Conservation (phyloP, 78 protist genomes). For the Monosiga brevicollis region DNA sequence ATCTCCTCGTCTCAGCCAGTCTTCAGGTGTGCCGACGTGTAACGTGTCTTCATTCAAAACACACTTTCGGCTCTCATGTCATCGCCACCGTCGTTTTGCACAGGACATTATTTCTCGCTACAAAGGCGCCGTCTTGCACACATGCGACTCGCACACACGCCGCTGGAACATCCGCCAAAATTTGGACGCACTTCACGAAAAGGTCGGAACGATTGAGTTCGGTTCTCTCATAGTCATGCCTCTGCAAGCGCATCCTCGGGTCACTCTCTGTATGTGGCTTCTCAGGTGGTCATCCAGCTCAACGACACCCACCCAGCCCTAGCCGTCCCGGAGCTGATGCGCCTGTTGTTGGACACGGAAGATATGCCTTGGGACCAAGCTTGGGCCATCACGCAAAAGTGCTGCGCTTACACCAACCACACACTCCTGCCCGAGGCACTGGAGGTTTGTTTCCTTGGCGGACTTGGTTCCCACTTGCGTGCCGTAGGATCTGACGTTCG, state of each 20-base stretch:
- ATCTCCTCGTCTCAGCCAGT: constrained; percentile 84
- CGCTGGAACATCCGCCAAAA: background rate
- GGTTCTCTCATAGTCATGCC: constrained; percentile 27
- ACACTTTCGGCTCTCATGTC: background rate
- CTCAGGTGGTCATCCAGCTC: constrained; percentile 84
- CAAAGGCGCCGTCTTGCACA: background rate
- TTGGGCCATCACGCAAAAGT: constrained; percentile 59
- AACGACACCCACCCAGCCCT: constrained; percentile 96
- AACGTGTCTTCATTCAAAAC: background rate
- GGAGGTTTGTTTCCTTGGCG: too few species aligned
- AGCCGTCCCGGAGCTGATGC: constrained; percentile 74
- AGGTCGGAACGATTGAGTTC: constrained; percentile 22
- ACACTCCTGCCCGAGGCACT: constrained; percentile 95
- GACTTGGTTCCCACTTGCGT: too few species aligned
- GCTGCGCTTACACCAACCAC: constrained; percentile 92
- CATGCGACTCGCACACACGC: background rate
- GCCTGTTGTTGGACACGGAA: constrained; percentile 77
- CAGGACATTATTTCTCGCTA: background rate
- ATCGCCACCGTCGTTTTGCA: background rate
- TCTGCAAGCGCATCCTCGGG: too few species aligned
- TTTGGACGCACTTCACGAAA: background rate
- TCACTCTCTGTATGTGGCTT: too few species aligned
- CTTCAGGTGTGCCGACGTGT: constrained; percentile 73
- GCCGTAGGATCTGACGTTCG: too few species aligned
- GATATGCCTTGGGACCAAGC: constrained; percentile 74